Evolutionary conservation across 2,329 filamentous ascomycete genomes (phyloP).

Genomic region (Kalmusia sp.): DNA sequence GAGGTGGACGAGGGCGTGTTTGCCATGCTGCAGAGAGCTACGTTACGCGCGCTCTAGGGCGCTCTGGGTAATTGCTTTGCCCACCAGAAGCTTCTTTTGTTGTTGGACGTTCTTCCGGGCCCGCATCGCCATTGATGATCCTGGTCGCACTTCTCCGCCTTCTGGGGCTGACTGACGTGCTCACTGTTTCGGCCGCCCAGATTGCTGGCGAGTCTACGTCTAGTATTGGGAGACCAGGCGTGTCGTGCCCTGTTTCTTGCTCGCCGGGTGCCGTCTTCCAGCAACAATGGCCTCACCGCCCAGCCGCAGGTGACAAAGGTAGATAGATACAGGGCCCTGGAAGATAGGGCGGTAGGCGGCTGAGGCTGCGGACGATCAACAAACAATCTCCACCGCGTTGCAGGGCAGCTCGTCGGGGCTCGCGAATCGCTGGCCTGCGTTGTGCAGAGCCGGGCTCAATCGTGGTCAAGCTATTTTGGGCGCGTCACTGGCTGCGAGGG

Average conservation of each 20-base stretch:
- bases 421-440: constrained; percentile 38
- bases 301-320: too few relatives aligned
- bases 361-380: constrained; percentile 35
- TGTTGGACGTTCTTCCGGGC: constrained; percentile 5
- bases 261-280: neutral
- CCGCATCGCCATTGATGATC: constrained; percentile 20
- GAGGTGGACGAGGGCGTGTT: neutral
- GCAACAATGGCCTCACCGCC: neutral
- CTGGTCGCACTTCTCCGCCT: constrained; percentile 32
- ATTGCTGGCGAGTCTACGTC: constrained; percentile 18
- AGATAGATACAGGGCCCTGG: too few relatives aligned
- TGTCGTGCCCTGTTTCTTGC: constrained; percentile 8
- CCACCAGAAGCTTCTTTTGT: neutral
- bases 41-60: neutral
- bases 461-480: constrained; percentile 42
- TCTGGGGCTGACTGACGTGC: constrained; percentile 37
- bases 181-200: constrained; percentile 35
- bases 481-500: constrained; percentile 32
- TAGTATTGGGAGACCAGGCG: neutral
- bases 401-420: too few relatives aligned
- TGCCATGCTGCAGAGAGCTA: constrained; percentile 8
- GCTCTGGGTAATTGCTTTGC: neutral
- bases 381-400: constrained; percentile 45
- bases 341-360: neutral
- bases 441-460: constrained; percentile 26